Evolutionary conservation across 768 basidiomycete genomes (phyloP).

Genomic region (Panus rudis): DNA sequence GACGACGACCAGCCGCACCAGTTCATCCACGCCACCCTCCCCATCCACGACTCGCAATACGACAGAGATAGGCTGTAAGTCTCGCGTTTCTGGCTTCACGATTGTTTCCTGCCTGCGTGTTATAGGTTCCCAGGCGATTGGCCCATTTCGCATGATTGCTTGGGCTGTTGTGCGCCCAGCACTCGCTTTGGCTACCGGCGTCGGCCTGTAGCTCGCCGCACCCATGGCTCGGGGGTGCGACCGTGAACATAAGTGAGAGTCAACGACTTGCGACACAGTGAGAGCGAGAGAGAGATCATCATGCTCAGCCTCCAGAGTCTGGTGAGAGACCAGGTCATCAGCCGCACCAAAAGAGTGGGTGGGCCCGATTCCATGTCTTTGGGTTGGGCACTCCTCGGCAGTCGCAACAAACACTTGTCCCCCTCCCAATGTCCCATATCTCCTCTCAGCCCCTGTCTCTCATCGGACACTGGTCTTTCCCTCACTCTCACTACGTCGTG

Average conservation of each 20-base stretch:
- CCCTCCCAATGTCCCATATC: background rate
- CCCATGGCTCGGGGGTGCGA: too few relatives aligned
- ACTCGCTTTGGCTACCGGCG: background rate
- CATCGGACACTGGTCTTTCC: background rate
- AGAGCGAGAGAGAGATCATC: background rate
- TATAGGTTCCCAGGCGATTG: background rate
- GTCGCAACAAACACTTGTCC: too few relatives aligned
- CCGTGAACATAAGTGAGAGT: background rate
- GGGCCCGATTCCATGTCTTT: background rate
- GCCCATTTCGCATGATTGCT: background rate
- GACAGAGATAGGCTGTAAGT: slow-evolving; percentile 14
- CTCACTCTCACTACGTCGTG: background rate
- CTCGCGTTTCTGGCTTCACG: background rate
- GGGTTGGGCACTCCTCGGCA: too few relatives aligned
- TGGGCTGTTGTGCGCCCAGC: background rate
- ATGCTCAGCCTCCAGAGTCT: too few relatives aligned
- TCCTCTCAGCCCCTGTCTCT: background rate
- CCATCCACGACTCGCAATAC: slow-evolving; percentile 6
- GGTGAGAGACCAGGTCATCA: too few relatives aligned
- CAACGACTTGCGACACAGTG: background rate
- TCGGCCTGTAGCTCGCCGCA: too few relatives aligned
- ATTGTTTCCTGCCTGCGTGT: background rate
- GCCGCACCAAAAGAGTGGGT: background rate
- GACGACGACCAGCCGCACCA: slow-evolving; percentile 14
- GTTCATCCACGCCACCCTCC: slow-evolving; percentile 11